Percentiles rank a stretch among this genome's conserved stretches.
These are phyloP conservation scores for Amanita polypyramis DNA, from an alignment of 768 basidiomycete species.

Conservation along the genomic window DNA sequence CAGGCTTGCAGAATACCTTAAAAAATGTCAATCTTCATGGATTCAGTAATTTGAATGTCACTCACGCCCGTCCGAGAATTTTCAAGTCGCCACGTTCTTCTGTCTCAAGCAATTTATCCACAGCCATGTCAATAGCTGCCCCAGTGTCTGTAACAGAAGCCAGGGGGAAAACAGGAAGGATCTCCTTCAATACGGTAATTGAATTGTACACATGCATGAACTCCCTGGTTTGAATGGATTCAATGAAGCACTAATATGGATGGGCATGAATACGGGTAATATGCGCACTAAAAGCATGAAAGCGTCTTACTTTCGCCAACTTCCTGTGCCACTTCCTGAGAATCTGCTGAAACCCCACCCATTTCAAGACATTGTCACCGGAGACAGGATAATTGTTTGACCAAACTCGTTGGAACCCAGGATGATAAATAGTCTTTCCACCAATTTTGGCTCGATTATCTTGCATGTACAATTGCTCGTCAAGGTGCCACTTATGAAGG, in stretches of 20 bases:
- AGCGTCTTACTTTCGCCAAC: conserved; percentile 44
- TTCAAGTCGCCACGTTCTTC: conserved; percentile 83
- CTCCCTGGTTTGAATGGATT: conserved; percentile 77
- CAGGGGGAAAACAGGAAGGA: conserved; percentile 81
- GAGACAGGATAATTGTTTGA: conserved; percentile 29
- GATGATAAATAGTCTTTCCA: conserved; percentile 50
- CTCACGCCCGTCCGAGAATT: conserved; percentile 68
- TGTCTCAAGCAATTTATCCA: conserved; percentile 57
- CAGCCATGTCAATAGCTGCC: conserved; percentile 40
- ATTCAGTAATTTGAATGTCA: conserved; percentile 8
- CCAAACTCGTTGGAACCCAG: conserved; percentile 55
- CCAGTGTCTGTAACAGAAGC: conserved; percentile 49
- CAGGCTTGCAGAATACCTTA: conserved; percentile 62
- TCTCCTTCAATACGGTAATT: conserved; percentile 88
- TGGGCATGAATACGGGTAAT: background rate
- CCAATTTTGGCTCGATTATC: conserved; percentile 59
- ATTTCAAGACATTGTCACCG: conserved; percentile 49
- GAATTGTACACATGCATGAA: conserved; percentile 98
- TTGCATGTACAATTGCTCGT: conserved; percentile 63
- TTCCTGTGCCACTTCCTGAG: conserved; percentile 80
- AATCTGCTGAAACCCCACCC: conserved; percentile 60
- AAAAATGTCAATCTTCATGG: conserved; percentile 2
- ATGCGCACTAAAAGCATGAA: background rate
- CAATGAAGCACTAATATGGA: conserved; percentile 52
- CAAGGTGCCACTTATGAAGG: conserved; percentile 68